phyloP scores from a whole-genome alignment of 371 early-diverging fungal species.

The Mucor sp. region DNA sequence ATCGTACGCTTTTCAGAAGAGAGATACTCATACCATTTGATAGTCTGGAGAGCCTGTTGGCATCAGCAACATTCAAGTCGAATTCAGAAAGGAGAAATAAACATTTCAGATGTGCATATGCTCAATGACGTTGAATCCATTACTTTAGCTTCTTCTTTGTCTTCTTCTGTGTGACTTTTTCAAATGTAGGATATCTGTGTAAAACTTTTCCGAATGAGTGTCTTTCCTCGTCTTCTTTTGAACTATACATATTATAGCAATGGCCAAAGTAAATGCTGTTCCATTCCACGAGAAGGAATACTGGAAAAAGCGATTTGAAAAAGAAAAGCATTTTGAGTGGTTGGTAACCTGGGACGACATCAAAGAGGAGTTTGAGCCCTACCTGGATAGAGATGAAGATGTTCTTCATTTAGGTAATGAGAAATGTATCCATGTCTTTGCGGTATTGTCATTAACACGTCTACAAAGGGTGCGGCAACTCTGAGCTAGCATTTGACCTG shows the following conservation, averaged over 20 bases:
- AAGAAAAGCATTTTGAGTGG: slow-evolving; percentile 50
- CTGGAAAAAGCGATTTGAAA: slow-evolving; percentile 52
- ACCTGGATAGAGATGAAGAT: slow-evolving; percentile 22
- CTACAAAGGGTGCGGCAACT: slow-evolving; percentile 58
- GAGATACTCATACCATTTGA: background rate
- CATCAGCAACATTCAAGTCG: slow-evolving; percentile 41
- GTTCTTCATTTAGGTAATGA: slow-evolving; percentile 36
- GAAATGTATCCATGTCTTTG: background rate
- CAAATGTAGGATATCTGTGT: background rate
- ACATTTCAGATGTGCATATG: background rate
- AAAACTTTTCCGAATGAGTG: background rate
- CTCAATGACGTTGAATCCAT: background rate
- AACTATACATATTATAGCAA: background rate
- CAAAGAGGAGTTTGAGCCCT: slow-evolving; percentile 16
- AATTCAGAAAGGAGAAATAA: slow-evolving; percentile 54
- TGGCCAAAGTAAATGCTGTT: slow-evolving; percentile 30
- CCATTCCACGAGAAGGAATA: slow-evolving; percentile 47
- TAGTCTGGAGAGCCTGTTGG: slow-evolving; percentile 53
- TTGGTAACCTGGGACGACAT: slow-evolving; percentile 30
- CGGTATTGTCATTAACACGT: background rate
- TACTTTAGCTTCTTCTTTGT: too few relatives aligned
- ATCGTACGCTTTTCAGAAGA: background rate
- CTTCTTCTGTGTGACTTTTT: background rate
- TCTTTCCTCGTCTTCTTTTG: background rate
- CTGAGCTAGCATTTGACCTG: slow-evolving; percentile 47